phyloP scores from a whole-genome alignment of 2,329 filamentous ascomycete species.

The Chrysoporthe cubensis region DNA sequence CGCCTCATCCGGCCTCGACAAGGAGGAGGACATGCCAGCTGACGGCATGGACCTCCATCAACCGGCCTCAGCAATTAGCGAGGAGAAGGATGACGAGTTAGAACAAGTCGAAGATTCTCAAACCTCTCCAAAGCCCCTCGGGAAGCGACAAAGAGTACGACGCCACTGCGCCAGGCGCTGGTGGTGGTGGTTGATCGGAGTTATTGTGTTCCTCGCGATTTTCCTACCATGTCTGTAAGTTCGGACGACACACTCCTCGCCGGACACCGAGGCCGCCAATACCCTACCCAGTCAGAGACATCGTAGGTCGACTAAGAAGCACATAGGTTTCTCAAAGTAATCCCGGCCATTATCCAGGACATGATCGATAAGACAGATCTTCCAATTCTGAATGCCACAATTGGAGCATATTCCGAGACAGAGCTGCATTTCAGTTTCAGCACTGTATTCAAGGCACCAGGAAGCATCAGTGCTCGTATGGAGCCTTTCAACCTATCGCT shows the following conservation, averaged over 20 bases:
- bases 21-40: neutral
- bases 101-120: slow-evolving; percentile 1
- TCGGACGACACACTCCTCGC: neutral
- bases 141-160: slow-evolving; percentile 1
- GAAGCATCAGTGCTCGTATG: slow-evolving; percentile 15
- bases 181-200: slow-evolving; percentile 17
- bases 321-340: slow-evolving; percentile 13
- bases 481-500: slow-evolving; percentile 9
- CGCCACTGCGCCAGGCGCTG: slow-evolving; percentile 11
- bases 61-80: neutral
- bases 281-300: neutral
- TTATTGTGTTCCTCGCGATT: slow-evolving; percentile 7
- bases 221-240: slow-evolving; percentile 17
- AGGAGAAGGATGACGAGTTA: neutral
- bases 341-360: slow-evolving; percentile 12
- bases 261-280: neutral
- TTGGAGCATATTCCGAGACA: slow-evolving; percentile 17
- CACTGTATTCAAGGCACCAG: slow-evolving; percentile 13
- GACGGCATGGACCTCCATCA: neutral
- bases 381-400: slow-evolving; percentile 11
- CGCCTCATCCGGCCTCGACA: neutral
- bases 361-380: slow-evolving; percentile 17
- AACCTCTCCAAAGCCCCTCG: neutral
- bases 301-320: neutral
- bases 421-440: slow-evolving; percentile 12